Evolutionary conservation across 2,329 filamentous ascomycete genomes (phyloP).

Genomic region (Ceratocystis eucalypticola): DNA sequence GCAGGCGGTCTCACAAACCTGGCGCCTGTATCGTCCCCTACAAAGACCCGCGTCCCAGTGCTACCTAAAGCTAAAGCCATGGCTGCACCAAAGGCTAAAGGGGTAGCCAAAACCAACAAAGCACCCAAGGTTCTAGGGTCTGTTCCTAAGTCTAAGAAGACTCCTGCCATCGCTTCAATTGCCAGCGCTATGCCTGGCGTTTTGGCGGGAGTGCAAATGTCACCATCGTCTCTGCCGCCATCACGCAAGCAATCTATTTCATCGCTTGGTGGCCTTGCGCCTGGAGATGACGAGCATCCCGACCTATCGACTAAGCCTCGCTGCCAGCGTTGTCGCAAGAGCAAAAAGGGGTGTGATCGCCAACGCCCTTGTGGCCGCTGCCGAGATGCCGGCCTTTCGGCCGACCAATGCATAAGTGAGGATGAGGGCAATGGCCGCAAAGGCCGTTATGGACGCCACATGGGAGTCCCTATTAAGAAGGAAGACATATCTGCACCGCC

Average conservation of each 20-base stretch:
- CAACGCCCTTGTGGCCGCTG: slow-evolving; percentile 91
- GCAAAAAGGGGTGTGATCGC: slow-evolving; percentile 97
- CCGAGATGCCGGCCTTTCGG: slow-evolving; percentile 85
- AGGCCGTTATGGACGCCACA: slow-evolving; percentile 69
- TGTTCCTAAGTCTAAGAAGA: slow-evolving; percentile 32
- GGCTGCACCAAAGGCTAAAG: slow-evolving; percentile 27
- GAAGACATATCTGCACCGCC: slow-evolving; percentile 34
- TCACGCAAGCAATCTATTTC: slow-evolving; percentile 64
- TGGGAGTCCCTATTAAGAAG: slow-evolving; percentile 52
- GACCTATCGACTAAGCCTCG: slow-evolving; percentile 91
- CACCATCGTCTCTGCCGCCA: slow-evolving; percentile 52
- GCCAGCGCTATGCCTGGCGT: slow-evolving; percentile 26
- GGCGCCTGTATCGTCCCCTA: slow-evolving; percentile 11
- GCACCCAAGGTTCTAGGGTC: slow-evolving; percentile 32
- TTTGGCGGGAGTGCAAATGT: slow-evolving; percentile 31
- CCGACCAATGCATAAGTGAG: slow-evolving; percentile 91
- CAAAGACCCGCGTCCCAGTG: slow-evolving; percentile 13
- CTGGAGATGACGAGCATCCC: slow-evolving; percentile 73
- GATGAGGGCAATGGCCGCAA: slow-evolving; percentile 96
- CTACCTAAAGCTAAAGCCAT: slow-evolving; percentile 26
- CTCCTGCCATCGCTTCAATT: slow-evolving; percentile 32
- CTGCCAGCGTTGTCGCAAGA: slow-evolving; percentile 96
- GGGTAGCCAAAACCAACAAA: slow-evolving; percentile 35
- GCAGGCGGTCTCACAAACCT: neutral
- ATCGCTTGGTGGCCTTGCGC: slow-evolving; percentile 36